phyloP scores from a whole-genome alignment of 148 eudicot species.

The Selenicereus undatus region DNA sequence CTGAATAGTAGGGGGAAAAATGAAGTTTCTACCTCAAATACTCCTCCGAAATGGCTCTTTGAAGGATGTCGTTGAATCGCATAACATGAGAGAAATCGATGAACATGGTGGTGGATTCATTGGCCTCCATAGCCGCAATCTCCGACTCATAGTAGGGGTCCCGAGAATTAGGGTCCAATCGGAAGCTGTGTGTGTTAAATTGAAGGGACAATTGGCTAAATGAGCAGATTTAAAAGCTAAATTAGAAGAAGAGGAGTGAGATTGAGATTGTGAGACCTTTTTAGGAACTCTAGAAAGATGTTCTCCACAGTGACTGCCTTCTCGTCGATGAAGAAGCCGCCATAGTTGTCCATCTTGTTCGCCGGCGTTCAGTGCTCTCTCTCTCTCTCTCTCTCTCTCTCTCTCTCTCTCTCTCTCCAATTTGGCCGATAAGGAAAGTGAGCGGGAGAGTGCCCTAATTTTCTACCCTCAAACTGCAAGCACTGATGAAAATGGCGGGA shows the following conservation, averaged over 20 bases:
- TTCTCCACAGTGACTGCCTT: conserved; percentile 75
- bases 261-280: conserved; percentile 31
- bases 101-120: conserved; percentile 85
- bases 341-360: conserved; percentile 46
- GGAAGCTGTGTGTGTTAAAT: conserved; percentile 34
- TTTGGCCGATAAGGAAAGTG: neutral
- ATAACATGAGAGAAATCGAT: conserved; percentile 91
- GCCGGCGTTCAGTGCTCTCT: neutral
- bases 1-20: neutral
- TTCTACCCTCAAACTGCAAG: neutral
- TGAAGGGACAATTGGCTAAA: neutral
- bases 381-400: neutral
- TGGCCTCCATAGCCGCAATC: conserved; percentile 63
- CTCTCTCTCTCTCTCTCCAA: neutral
- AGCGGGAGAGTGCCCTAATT: neutral
- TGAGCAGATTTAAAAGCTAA: neutral
- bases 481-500: conserved; percentile 4
- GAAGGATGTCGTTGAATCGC: conserved; percentile 78
- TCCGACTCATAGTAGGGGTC: conserved; percentile 63
- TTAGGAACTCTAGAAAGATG: conserved; percentile 81
- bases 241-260: neutral
- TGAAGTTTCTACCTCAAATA: conserved; percentile 46
- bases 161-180: conserved; percentile 39
- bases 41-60: conserved; percentile 80
- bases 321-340: conserved; percentile 70